Evolutionary conservation across 176 grass and related monocot species (phyloP), one percentile per base, ranked within the genome.

Genomic region (Cenchrus purpureus): DNA sequence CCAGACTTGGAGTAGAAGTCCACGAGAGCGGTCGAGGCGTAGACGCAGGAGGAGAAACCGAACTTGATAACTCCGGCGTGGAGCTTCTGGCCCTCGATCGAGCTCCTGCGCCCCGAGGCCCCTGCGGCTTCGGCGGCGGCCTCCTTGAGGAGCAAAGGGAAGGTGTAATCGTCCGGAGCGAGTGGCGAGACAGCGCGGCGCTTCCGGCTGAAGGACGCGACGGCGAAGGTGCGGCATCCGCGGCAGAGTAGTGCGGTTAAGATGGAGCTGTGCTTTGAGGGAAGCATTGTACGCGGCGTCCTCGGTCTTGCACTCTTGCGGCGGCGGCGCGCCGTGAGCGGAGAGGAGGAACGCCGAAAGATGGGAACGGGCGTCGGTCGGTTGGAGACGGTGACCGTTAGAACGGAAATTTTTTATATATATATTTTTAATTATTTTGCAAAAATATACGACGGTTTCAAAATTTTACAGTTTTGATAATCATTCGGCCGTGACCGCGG

Each of bases 1-100:
- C 74, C 74, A 10, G 17, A 54, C 54, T 77, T 77, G 17, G 54
- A 37, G 55, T 77, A 59, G 55, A 77, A 77, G 55, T 60, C 74
- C 9, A 60, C 10, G 74, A 77, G 54, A 37, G 54, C 74, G 10
- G 74, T 77, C 5, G 34, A 60, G 54, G 73, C 73, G 32, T 42
- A 76, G 53, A 43, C 16, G 73, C 73, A 76, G 53, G 15, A 57
- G 52, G 29, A n/a, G 73, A 76, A 76, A 11, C 73, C 73, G 32
- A 58, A 76, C 32, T 76, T 76, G 52, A 76, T 76, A 9, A 76
- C 17, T 7, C 16, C 1, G 31, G 53, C 73, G 52, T 76, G 73
- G 19, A 76, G 15, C 16, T 40, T 58, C 53, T 13, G 53, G 32
- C 73, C 73, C 16, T 58, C 31, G 32, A 57, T 37, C 17, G 15